Evolutionary conservation across 495 filamentous ascomycete species (phyloP).

Genomic region (Xylaria flabelliformis): DNA sequence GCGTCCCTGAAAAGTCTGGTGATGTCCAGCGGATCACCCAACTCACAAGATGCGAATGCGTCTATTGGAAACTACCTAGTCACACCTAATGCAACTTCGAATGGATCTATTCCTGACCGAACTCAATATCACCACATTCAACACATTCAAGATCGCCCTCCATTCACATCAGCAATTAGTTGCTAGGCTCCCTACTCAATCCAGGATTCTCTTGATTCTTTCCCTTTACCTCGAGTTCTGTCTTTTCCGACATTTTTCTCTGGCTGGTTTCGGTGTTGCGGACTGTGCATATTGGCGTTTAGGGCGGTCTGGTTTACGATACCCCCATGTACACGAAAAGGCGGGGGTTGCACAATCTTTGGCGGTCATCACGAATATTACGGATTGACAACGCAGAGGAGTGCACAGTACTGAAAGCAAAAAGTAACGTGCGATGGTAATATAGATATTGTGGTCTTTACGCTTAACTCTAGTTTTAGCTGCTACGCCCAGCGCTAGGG

Average conservation of each 20-base stretch:
- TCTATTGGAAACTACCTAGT: slow-evolving; percentile 37
- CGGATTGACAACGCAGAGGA: background rate
- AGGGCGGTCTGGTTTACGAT: slow-evolving; percentile 30
- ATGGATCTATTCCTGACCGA: slow-evolving; percentile 37
- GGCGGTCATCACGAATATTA: slow-evolving; percentile 1
- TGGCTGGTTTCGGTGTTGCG: slow-evolving; percentile 29
- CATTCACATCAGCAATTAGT: slow-evolving; percentile 47
- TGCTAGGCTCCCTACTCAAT: slow-evolving; percentile 28
- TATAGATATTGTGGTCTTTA: slow-evolving; percentile 4
- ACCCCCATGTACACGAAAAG: slow-evolving; percentile 38
- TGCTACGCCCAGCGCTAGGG: background rate
- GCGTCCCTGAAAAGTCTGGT: slow-evolving; percentile 35
- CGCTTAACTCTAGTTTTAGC: background rate
- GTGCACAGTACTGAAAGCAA: background rate
- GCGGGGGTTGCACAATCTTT: slow-evolving; percentile 12
- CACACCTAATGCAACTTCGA: slow-evolving; percentile 50
- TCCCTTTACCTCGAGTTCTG: slow-evolving; percentile 25
- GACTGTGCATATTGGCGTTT: slow-evolving; percentile 38
- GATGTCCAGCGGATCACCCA: slow-evolving; percentile 32
- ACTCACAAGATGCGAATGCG: slow-evolving; percentile 31
- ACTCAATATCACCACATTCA: slow-evolving; percentile 42
- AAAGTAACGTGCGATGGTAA: slow-evolving; percentile 11
- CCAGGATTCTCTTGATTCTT: slow-evolving; percentile 5
- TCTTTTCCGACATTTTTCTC: slow-evolving; percentile 25
- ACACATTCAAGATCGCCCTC: slow-evolving; percentile 46